These are phyloP conservation scores for Phytophthora litchii DNA, from an alignment of 352 stramenopile species.

Conservation along the genomic window DNA sequence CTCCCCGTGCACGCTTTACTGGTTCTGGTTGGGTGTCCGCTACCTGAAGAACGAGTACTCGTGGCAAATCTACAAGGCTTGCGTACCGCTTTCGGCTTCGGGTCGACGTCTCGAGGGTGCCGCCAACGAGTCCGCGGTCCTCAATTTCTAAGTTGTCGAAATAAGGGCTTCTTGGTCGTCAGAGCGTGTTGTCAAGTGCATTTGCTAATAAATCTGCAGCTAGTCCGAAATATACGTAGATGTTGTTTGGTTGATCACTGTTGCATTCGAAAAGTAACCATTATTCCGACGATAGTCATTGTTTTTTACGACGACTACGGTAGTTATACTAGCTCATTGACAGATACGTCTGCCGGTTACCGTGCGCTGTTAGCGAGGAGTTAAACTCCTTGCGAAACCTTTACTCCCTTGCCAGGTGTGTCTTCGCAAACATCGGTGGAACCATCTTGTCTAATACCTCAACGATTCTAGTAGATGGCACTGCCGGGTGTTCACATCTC, in stretches of 20 bases:
- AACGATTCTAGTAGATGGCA: slow-evolving; percentile 8
- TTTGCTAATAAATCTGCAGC: neutral
- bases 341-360: too few relatives aligned
- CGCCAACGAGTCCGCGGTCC: slow-evolving; percentile 27
- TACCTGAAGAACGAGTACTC: slow-evolving; percentile 56
- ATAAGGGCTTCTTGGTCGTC: neutral
- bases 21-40: slow-evolving; percentile 50
- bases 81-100: slow-evolving; percentile 33
- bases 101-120: slow-evolving; percentile 22
- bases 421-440: slow-evolving; percentile 9
- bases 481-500: slow-evolving; percentile 22
- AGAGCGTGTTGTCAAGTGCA: neutral
- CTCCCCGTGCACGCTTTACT: slow-evolving; percentile 41
- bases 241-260: neutral
- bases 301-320: too few relatives aligned
- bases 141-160: slow-evolving; percentile 21
- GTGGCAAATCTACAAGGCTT: slow-evolving; percentile 70
- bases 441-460: slow-evolving; percentile 18
- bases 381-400: slow-evolving; percentile 1
- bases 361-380: too few relatives aligned
- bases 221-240: neutral
- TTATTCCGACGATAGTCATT: too few relatives aligned
- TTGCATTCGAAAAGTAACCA: too few relatives aligned
- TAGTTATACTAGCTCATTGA: too few relatives aligned
- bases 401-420: slow-evolving; percentile 17